Evolutionary conservation across 169 alveolate species (phyloP).

Genomic region (Perkinsus olseni): DNA sequence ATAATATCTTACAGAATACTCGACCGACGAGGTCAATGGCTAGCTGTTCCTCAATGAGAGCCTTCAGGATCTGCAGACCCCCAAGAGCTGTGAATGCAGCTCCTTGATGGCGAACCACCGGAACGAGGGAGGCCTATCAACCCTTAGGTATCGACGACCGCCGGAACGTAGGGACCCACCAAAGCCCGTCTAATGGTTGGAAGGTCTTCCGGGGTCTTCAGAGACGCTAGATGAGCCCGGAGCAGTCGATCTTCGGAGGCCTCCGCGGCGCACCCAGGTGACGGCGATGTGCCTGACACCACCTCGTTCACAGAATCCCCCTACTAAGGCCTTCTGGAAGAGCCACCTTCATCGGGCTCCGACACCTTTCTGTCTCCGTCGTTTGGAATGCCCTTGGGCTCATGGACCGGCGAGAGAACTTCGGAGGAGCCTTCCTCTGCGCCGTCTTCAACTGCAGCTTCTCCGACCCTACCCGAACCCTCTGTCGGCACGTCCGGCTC

Average conservation of each 20-base stretch:
- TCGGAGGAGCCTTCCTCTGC: no score
- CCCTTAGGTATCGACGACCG: not conserved
- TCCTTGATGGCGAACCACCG: not conserved
- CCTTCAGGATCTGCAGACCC: not conserved
- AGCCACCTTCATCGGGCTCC: not conserved
- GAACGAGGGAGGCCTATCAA: not conserved
- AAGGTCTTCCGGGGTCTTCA: not conserved
- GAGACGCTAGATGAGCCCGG: not conserved
- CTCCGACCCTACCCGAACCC: no score
- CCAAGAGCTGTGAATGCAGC: not conserved
- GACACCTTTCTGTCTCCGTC: no score
- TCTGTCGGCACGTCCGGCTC: no score
- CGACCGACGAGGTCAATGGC: not conserved
- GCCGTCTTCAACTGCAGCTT: no score
- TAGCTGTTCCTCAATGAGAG: not conserved
- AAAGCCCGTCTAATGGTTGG: not conserved
- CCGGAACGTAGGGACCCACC: not conserved
- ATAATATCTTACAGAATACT: not conserved
- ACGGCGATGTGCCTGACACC: not conserved
- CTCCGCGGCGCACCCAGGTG: not conserved
- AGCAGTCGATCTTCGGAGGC: not conserved
- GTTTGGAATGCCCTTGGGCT: no score
- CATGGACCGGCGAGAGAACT: no score
- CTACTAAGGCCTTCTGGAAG: not conserved
- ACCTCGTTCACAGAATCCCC: no score